phyloP scores from a whole-genome alignment of 2,329 filamentous ascomycete genomes.

The Epichloe coenophiala region DNA sequence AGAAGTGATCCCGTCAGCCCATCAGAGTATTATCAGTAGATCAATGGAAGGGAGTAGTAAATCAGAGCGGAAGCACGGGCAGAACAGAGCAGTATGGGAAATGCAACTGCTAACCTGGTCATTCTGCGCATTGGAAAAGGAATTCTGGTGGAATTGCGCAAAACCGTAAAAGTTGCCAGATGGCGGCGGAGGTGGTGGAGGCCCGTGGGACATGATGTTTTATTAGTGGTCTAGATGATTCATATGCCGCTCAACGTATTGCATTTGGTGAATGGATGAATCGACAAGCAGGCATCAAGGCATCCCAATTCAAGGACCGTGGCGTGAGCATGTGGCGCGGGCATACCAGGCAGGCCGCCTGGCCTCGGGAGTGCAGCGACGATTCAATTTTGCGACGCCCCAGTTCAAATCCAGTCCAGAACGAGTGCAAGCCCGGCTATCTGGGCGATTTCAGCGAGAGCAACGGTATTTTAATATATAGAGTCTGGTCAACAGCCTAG shows the following conservation, averaged over 20 bases:
- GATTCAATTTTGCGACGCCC: not conserved
- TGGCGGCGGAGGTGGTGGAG: conserved; percentile 4
- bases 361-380: not conserved
- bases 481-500: not conserved
- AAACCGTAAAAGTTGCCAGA: conserved; percentile 3
- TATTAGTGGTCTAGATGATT: not conserved
- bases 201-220: conserved; percentile 6
- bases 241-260: not conserved
- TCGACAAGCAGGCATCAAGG: not conserved
- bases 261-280: conserved; percentile 1
- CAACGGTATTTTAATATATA: not conserved
- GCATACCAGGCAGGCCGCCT: conserved; percentile 4
- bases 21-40: not conserved
- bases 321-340: conserved; percentile 1
- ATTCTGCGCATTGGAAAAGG: conserved; percentile 2
- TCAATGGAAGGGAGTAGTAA: too few species aligned
- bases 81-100: not conserved
- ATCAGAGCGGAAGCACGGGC: not conserved
- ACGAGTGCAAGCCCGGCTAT: not conserved
- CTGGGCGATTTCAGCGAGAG: not conserved
- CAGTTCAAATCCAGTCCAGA: not conserved
- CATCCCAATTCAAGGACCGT: not conserved
- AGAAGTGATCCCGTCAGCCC: conserved; percentile 1
- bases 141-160: conserved; percentile 2
- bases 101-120: conserved; percentile 2